Base-by-base conservation (phyloP, 2,329 filamentous ascomycete genomes). In the Alternaria metachromatica region DNA sequence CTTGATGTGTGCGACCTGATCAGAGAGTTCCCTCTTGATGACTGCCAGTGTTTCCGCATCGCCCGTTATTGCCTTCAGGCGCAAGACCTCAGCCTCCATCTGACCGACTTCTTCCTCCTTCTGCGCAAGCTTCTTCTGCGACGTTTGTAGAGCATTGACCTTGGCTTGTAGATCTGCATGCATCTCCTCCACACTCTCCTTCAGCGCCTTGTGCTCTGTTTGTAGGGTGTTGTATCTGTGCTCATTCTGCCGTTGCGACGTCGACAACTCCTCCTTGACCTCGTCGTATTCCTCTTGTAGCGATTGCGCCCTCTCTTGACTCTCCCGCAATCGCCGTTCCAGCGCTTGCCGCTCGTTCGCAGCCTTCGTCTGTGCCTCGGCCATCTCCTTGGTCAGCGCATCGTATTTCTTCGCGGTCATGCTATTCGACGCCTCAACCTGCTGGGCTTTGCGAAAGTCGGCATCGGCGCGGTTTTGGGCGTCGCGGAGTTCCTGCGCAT, bases 1-100 rank as follows among this genome's bases (percentile, higher is more conserved):
- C 63, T 93, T 90, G 68, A 97, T 97, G 75, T 98, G 94, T n/a
- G 89, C 86, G 1, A 99, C 92, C 76, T 98, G 96, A 68, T 97
- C 94, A 0, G 92, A 90, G 5, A 99, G 86, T 80, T 99, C 94
- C 69, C 90, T 88, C 77, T 95, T 93, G 71, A 99, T 92, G 33
- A 97, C 88, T 6, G 87, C 88, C 74, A 98, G 86, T 0, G 93
- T 96, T 69, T 97, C 94, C 0, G 89, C 89, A 77, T 97, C 95
- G 10, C 92, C 93, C 2, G 92, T 92, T 72, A 96, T 92, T 0
- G 94, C 92, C 76, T 95, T 97, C 6, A 97, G 82, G 30, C 90
- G 87, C 57, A 97, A 82, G 9, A 97, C 88, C 58, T 98, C 93
- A 0, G 92, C 89, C 80, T 98, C 94, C 10, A 98, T 82, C 12